Conservation (phyloP, 305 asterid species). For the Solanum hybrid region DNA sequence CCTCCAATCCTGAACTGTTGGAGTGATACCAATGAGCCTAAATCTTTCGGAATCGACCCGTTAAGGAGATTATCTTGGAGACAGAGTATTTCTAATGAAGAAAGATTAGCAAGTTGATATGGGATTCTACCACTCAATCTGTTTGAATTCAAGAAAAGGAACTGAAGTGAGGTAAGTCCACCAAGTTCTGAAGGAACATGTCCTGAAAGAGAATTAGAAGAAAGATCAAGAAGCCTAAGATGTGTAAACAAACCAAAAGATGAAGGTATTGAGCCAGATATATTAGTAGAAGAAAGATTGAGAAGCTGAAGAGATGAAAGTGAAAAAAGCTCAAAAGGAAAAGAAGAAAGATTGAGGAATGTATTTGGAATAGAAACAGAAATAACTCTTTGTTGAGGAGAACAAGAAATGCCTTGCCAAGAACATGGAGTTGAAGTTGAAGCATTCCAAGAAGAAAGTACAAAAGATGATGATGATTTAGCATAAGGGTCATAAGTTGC, state of each 20-base stretch:
- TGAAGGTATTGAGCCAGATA: conserved; percentile 69
- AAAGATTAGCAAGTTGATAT: conserved; percentile 46
- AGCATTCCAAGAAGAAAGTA: conserved; percentile 74
- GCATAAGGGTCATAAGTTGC: conserved; percentile 37
- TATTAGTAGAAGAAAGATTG: conserved; percentile 75
- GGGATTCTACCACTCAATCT: conserved; percentile 56
- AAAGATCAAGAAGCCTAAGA: conserved; percentile 66
- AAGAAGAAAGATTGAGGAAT: conserved; percentile 64
- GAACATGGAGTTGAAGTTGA: conserved; percentile 69
- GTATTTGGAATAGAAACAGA: conserved; percentile 71
- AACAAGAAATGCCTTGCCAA: conserved; percentile 85
- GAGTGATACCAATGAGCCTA: conserved; percentile 56
- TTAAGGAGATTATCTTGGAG: conserved; percentile 75
- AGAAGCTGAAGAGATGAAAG: conserved; percentile 73
- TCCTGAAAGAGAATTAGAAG: conserved; percentile 59
- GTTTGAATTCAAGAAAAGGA: conserved; percentile 72
- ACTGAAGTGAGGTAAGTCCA: conserved; percentile 44
- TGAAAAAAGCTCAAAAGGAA: conserved; percentile 53
- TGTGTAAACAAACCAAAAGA: conserved; percentile 46
- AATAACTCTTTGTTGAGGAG: conserved; percentile 70
- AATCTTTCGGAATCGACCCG: conserved; percentile 55
- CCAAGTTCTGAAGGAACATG: conserved; percentile 57
- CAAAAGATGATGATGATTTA: conserved; percentile 38
- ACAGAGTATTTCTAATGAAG: conserved; percentile 61
- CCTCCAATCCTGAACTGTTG: conserved; percentile 86